phyloP scores from a whole-genome alignment of 257 asterid species.

The Rubia yunnanensis region DNA sequence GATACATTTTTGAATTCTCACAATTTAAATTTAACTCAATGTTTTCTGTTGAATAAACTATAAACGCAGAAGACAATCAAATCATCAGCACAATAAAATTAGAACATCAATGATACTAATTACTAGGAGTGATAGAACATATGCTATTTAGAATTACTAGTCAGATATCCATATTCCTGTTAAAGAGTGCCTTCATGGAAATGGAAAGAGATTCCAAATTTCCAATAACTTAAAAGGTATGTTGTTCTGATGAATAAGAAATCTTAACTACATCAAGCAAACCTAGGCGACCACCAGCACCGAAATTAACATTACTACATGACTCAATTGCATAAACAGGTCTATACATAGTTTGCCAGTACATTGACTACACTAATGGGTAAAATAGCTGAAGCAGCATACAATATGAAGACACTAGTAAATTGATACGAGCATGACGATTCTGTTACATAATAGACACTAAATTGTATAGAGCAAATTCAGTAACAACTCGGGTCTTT shows the following conservation, averaged over 20 bases:
- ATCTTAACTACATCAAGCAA: neutral
- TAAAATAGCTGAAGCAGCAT: neutral
- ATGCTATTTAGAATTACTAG: neutral
- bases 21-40: neutral
- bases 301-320: neutral
- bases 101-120: neutral
- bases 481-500: neutral
- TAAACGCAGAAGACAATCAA: neutral
- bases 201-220: slow-evolving; percentile 1
- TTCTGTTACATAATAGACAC: neutral
- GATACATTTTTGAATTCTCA: neutral
- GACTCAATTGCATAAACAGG: neutral
- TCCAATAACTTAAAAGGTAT: neutral
- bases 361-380: neutral
- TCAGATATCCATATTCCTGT: neutral
- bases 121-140: neutral
- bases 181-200: neutral
- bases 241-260: neutral
- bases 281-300: neutral
- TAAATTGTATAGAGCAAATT: neutral
- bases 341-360: neutral
- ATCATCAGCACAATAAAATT: neutral
- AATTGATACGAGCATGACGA: neutral
- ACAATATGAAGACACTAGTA: neutral
- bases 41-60: neutral